phyloP scores from a whole-genome alignment of 169 alveolate species.

The Babesia gibsoni region DNA sequence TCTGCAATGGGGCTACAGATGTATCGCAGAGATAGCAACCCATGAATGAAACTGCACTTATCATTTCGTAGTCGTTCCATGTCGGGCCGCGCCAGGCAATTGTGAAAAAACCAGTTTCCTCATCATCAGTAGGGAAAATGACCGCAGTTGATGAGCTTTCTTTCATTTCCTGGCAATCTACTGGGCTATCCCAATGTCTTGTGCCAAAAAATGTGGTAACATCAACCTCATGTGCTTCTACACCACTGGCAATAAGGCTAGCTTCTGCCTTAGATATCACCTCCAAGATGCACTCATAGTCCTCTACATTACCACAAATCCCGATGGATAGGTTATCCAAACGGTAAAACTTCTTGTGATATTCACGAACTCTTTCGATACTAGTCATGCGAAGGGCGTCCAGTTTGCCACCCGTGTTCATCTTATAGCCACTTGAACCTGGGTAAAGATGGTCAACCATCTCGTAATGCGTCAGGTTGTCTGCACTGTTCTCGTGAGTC shows the following conservation, averaged over 20 bases:
- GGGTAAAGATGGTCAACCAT: constrained; percentile 61
- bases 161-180: constrained; percentile 34
- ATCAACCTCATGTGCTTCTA: background rate
- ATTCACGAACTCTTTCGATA: constrained; percentile 61
- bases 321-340: constrained; percentile 64
- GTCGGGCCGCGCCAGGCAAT: constrained; percentile 75
- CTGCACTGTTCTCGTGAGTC: constrained; percentile 62
- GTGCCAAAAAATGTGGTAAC: background rate
- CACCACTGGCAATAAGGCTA: constrained; percentile 2
- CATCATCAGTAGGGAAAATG: constrained; percentile 68
- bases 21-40: constrained; percentile 68
- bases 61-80: constrained; percentile 60
- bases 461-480: constrained; percentile 43
- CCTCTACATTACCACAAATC: constrained; percentile 63
- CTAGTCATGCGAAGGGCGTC: constrained; percentile 66
- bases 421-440: constrained; percentile 64
- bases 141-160: constrained; percentile 32
- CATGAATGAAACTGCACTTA: constrained; percentile 57
- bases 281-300: constrained; percentile 30
- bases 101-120: constrained; percentile 63
- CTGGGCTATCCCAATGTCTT: constrained; percentile 45
- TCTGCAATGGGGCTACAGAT: constrained; percentile 69
- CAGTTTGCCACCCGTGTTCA: constrained; percentile 67
- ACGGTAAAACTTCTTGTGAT: constrained; percentile 63
- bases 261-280: background rate